Evolutionary conservation across 257 asterid genomes (phyloP).

Genomic region (Ballota nigra): DNA sequence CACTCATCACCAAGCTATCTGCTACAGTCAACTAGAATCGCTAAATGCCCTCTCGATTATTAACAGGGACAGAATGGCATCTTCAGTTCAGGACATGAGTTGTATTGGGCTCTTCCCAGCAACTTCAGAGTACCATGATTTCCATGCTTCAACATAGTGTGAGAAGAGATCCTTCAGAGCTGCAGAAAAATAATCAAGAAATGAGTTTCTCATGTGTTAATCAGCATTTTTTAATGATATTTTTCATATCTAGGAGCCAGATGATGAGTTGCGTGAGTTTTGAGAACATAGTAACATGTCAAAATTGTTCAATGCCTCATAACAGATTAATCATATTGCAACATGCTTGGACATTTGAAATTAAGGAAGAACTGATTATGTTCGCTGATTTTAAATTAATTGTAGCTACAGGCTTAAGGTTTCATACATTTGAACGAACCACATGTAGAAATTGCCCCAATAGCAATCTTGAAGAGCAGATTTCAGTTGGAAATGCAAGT

Average conservation of each 20-base stretch:
- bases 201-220: constrained; percentile 14
- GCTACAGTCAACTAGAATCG: constrained; percentile 18
- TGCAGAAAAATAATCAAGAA: constrained; percentile 38
- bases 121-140: constrained; percentile 87
- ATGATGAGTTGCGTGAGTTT: not conserved
- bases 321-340: constrained; percentile 1
- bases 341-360: not conserved
- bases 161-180: constrained; percentile 83
- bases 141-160: constrained; percentile 94
- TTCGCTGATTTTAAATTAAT: not conserved
- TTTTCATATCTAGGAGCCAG: not conserved
- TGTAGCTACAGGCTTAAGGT: not conserved
- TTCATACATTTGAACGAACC: not conserved
- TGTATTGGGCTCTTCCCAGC: constrained; percentile 71
- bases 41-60: constrained; percentile 16
- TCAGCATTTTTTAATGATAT: not conserved
- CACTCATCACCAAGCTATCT: constrained; percentile 34
- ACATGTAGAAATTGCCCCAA: not conserved
- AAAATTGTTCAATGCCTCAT: not conserved
- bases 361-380: not conserved
- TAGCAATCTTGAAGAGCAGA: not conserved
- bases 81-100: constrained; percentile 42
- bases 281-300: not conserved
- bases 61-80: not conserved
- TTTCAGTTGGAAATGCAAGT: constrained; percentile 5